A percentile compares a stretch with the other conserved stretches of the same genome.
These are phyloP conservation scores for Diplodia corticola DNA, from an alignment of 2,329 filamentous ascomycete genomes.

Conservation along the genomic window DNA sequence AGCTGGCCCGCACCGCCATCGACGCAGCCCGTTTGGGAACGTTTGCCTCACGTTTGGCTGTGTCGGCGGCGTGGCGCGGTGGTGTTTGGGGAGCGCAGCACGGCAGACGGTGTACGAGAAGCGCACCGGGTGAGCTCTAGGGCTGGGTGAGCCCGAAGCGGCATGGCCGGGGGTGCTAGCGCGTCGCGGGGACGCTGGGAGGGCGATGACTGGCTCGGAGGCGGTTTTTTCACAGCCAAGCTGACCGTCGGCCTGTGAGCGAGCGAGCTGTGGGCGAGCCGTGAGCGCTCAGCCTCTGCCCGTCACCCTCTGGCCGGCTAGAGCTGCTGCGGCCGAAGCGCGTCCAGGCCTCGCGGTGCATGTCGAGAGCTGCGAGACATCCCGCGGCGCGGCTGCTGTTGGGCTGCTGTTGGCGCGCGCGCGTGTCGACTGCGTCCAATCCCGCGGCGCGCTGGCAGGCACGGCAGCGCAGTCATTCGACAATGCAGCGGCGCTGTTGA, in stretches of 20 bases:
- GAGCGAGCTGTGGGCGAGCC: no score
- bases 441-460: conserved; percentile 2
- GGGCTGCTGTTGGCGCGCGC: not conserved
- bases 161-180: not conserved
- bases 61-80: conserved; percentile 3
- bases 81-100: not conserved
- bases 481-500: not conserved
- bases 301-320: conserved; percentile 7
- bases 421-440: conserved; percentile 5
- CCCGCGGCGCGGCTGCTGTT: not conserved
- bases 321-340: conserved; percentile 17
- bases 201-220: not conserved
- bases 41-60: conserved; percentile 4
- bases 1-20: not conserved
- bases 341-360: conserved; percentile 16
- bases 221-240: not conserved
- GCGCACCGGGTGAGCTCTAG: not conserved
- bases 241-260: no score
- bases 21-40: not conserved
- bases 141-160: not conserved
- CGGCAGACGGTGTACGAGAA: not conserved
- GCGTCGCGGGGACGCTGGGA: not conserved
- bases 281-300: not conserved
- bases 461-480: conserved; percentile 16
- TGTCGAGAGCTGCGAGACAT: conserved; percentile 14